Base-by-base conservation (phyloP, 176 grass and related monocot genomes). In the Oryza nivara region DNA sequence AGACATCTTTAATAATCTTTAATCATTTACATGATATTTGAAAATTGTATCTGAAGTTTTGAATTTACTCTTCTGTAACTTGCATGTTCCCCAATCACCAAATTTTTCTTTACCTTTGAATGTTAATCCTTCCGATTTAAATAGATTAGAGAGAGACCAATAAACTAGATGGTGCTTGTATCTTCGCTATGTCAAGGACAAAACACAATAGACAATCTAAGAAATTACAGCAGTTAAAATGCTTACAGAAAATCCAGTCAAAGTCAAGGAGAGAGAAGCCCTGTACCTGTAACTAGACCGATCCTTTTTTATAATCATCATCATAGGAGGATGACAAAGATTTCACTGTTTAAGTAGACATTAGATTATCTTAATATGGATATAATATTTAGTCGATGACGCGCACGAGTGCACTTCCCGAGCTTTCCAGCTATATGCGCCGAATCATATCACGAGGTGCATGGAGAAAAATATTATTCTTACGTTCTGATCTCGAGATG, bases 391-490 rank as follows among this genome's bases (percentile, higher is more conserved):
- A 78, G 81, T 68, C 71, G 83, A 92, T 92, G 94, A 90, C 26
- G 79, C 91, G 85, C 92, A 97, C 91, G 89, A 97, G 89, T 94
- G 94, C 94, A 86, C 72, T 94, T 97, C 89, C 94, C 90, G 77
- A 97, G 92, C 88, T 90, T 90, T 94, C 85, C 90, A 97, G 89
- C 85, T 94, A 88, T 93, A 82, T 83, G 70, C 60, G 78, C 70
- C 67, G 86, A 89, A 93, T 91, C 88, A 93, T 84, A 80, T 95
- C 93, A 89, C 65, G 82, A 89, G 90, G 84, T 61, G 65, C 76
- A 20, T 79, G 80, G 66, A 76, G 68, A 85, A 85, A 73, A 88
- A 87, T 82, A 94, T 71, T 85, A 69, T 68, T 82, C 64, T 89
- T 43, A 34, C 28, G 69, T 85, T 76, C 79, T 88, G 82, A 94